Evolutionary conservation across 768 basidiomycete genomes (phyloP), one percentile per base, ranked within the genome.

Genomic region (Podaxis sp.): DNA sequence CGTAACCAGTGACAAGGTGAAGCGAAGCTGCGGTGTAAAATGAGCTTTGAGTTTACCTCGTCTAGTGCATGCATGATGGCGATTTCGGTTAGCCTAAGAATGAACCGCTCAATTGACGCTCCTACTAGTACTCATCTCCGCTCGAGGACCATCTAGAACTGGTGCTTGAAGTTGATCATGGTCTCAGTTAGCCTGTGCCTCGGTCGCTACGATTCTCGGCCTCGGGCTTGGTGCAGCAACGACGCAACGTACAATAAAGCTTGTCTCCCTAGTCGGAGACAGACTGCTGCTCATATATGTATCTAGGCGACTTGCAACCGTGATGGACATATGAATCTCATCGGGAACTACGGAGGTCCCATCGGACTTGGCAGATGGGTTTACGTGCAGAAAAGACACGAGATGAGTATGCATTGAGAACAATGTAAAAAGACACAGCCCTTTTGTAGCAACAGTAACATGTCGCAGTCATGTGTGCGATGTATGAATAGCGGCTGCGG

Each of bases 291-390:
- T 17, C 20, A 26, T 26, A n/a, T 30, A 24, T 28, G 59, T 54
- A 52, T 30, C 59, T 53, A 60, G 46, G 59, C 57, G 57, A 58
- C 30, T 44, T 26, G 59, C n/a, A 17, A 52, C 15, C 33, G n/a
- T 58, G 44, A 58, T 58, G 56, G 44, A 58, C 4, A 17, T 26
- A 44, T 44, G 12, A 30, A 51, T 30, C 7, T 4, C 3, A 8
- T 50, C 51, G 59, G 51, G 51, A 17, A 54, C 59, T 53, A 33
- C 59, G 59, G 59, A 40, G 51, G 40, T 53, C 59, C 28, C n/a
- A 10, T 28, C 50, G n/a, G 58, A 51, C 37, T 59, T 36, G 60
- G 33, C 60, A 54, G 60, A 33, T 54, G 26, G 11, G 49, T 50
- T 44, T 50, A 50, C 49, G 49, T 50, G 20, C 38, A 13, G n/a